phyloP scores from a whole-genome alignment of 2,329 filamentous ascomycete species.

The Diaporthe capsici region DNA sequence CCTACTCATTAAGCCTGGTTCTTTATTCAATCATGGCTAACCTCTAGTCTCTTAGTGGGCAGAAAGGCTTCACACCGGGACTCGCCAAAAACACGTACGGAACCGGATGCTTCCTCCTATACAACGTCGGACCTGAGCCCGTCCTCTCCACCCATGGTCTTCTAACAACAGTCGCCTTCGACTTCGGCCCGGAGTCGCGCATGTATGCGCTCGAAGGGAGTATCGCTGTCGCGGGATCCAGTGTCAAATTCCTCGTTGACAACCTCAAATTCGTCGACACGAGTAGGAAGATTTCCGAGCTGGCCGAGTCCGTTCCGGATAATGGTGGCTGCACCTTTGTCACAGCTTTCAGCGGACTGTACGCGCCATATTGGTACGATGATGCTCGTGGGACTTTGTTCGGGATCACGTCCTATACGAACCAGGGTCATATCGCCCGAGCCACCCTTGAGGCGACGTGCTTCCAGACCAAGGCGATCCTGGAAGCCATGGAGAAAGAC shows the following conservation, averaged over 20 bases:
- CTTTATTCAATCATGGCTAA: background rate
- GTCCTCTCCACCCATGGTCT: slow-evolving; percentile 88
- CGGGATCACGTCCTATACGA: slow-evolving; percentile 87
- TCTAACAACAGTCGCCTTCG: slow-evolving; percentile 88
- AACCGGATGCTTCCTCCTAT: slow-evolving; percentile 90
- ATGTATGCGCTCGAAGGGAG: slow-evolving; percentile 89
- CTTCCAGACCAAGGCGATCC: slow-evolving; percentile 92
- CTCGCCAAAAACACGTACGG: slow-evolving; percentile 93
- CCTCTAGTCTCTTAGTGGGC: slow-evolving; percentile 61
- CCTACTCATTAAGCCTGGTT: too few relatives aligned
- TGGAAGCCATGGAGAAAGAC: slow-evolving; percentile 92
- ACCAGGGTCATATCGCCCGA: slow-evolving; percentile 87
- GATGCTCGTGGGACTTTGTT: slow-evolving; percentile 91
- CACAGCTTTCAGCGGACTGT: slow-evolving; percentile 91
- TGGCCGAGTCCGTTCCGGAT: slow-evolving; percentile 71
- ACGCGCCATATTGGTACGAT: slow-evolving; percentile 96
- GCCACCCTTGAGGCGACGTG: slow-evolving; percentile 93
- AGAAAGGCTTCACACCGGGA: slow-evolving; percentile 86
- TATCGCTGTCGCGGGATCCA: slow-evolving; percentile 85
- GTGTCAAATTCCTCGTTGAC: slow-evolving; percentile 80
- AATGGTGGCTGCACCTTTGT: slow-evolving; percentile 90
- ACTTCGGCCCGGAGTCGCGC: slow-evolving; percentile 76
- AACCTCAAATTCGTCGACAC: slow-evolving; percentile 73
- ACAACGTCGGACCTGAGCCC: slow-evolving; percentile 88
- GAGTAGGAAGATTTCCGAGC: slow-evolving; percentile 62